phyloP scores from a whole-genome alignment of 78 protist genomes.

The Dictyostelium capitatum region DNA sequence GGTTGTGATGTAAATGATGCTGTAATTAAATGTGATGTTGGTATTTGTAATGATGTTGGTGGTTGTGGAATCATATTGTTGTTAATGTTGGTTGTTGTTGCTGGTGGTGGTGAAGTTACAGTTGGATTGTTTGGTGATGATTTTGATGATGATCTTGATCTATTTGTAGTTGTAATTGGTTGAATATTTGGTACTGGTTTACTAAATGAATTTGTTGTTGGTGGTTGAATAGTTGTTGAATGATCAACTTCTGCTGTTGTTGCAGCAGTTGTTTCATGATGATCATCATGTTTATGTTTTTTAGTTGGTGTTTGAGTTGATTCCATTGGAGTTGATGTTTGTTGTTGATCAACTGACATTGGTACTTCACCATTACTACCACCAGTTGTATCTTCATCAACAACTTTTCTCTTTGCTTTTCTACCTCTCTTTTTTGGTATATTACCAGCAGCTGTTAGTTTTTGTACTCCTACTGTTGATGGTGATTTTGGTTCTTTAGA shows the following conservation, averaged over 20 bases:
- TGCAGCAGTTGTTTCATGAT: background rate
- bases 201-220: background rate
- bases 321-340: background rate
- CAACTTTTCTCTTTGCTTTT: constrained; percentile 23
- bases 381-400: background rate
- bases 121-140: background rate
- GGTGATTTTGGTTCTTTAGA: background rate
- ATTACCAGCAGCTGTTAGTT: constrained; percentile 1
- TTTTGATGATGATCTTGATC: background rate
- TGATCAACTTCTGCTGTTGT: background rate
- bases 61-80: background rate
- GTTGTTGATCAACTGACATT: background rate
- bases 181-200: background rate
- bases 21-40: background rate
- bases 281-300: constrained; percentile 9
- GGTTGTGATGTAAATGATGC: constrained; percentile 23
- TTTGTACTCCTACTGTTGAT: background rate
- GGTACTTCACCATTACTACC: background rate
- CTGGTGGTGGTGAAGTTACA: background rate
- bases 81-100: background rate
- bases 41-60: background rate
- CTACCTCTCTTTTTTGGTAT: constrained; percentile 29
- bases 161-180: background rate
- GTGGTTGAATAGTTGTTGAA: background rate
- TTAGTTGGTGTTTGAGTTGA: constrained; percentile 15